These are phyloP conservation scores for Climacium dendroides DNA, from an alignment of 225 moss, liverwort and hornwort genomes.

Conservation along the genomic window DNA sequence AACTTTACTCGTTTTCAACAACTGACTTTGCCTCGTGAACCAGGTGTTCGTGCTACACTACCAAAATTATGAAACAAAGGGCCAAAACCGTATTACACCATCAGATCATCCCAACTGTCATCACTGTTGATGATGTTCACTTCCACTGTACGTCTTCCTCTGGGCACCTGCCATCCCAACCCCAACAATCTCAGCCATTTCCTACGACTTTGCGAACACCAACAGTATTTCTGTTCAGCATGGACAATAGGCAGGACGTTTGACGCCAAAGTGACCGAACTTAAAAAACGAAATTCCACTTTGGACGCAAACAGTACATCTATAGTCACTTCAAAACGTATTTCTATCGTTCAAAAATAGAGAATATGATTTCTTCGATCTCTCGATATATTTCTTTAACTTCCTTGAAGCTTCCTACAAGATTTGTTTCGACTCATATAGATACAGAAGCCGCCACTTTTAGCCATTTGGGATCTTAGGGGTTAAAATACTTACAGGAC, in stretches of 20 bases:
- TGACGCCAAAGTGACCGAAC: background rate
- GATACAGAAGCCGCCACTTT: background rate
- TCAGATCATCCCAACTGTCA: conserved; percentile 58
- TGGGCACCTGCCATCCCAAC: conserved; percentile 59
- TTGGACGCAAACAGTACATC: background rate
- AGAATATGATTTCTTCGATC: background rate
- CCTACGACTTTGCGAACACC: background rate
- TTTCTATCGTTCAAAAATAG: background rate
- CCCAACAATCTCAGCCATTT: background rate
- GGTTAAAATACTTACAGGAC: conserved; percentile 49
- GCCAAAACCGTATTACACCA: background rate
- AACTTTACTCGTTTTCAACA: background rate
- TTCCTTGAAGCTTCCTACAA: background rate
- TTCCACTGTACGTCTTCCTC: conserved; percentile 41
- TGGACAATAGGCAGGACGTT: background rate
- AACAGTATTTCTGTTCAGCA: background rate
- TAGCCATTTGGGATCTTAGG: background rate
- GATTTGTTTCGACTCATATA: background rate
- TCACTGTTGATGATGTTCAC: conserved; percentile 69
- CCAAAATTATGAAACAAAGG: conserved; percentile 4
- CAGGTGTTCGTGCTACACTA: background rate
- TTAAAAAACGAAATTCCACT: background rate
- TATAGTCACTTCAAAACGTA: background rate
- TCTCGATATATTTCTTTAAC: background rate
- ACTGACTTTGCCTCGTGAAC: background rate